A percentile compares a stretch with the other conserved stretches of the same genome.
phyloP scores from a whole-genome alignment of 2,329 filamentous ascomycete genomes.

The Colletotrichum horii region DNA sequence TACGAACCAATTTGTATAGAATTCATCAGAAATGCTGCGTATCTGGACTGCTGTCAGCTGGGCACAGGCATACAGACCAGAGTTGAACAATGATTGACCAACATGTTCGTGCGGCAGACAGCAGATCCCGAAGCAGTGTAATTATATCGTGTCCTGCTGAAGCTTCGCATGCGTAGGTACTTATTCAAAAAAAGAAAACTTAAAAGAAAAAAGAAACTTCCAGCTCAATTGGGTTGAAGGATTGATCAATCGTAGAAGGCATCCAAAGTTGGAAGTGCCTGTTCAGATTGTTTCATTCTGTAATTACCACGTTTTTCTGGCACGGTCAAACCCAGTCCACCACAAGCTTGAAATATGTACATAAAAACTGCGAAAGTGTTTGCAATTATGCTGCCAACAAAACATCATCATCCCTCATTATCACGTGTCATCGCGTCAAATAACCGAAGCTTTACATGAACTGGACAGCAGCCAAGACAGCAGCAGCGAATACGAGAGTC shows the following conservation, averaged over 20 bases:
- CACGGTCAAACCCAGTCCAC: not conserved
- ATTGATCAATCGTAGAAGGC: not conserved
- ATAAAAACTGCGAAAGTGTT: not conserved
- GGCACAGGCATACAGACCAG: too few species aligned
- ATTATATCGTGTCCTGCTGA: not conserved
- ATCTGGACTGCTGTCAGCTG: too few species aligned
- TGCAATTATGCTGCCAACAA: not conserved
- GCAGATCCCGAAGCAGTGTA: not conserved
- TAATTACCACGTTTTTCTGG: not conserved
- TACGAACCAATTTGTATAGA: too few species aligned
- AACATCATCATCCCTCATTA: not conserved
- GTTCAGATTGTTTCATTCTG: not conserved
- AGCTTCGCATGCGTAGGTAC: not conserved
- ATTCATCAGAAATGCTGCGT: too few species aligned
- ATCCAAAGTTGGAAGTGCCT: not conserved
- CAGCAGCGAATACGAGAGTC: not conserved
- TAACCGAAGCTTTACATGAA: not conserved
- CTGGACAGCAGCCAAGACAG: not conserved
- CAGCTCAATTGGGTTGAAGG: not conserved
- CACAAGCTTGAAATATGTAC: not conserved
- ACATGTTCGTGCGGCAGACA: not conserved
- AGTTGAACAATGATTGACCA: not conserved
- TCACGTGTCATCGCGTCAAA: not conserved
- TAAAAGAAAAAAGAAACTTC: too few species aligned
- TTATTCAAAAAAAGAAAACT: not conserved